Evolutionary conservation across 768 basidiomycete species (phyloP), one percentile per base, ranked within the genome.

Genomic region (Strobilomyces confusus): DNA sequence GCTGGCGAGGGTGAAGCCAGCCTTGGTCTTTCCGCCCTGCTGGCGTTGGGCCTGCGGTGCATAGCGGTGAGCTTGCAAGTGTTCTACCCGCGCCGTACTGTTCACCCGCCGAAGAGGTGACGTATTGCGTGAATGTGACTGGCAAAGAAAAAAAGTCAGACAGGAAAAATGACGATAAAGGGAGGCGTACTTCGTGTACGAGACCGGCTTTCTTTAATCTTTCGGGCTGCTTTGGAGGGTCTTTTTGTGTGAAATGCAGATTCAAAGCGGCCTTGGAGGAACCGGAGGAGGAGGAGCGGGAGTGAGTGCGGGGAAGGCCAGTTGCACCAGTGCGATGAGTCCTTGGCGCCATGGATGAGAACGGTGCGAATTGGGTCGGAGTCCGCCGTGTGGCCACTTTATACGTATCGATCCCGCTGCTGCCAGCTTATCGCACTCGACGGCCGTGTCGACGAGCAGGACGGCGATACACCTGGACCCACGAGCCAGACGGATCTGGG

Each of bases 221-320:
- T 58, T 84, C 81, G n/a, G 69, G 45, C 43, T 73, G 73, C 66
- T 75, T 77, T 50, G 68, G 69, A 8, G 71, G 62, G 25, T 87
- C 86, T 59, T 83, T 86, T 72, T 85, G 82, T 0, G 87, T 87
- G 53, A 88, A 75, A 42, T 86, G 84, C 14, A 88, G 75, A 62
- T 80, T 86, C 47, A 80, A 61, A 17, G 76, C 77, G 17, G 83
- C 68, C 65, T 80, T 84, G 17, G 82, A 79, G 33, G 78, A 75
- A 22, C 74, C 71, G 5, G 69, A 65, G 4, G 86, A 87, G 46
- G 82, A 80, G 19, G 79, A 76, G 59, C 85, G 80, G 23, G 86
- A 83, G 62, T 87, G 85, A 3, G 81, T 72, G 61, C 83, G 83
- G 55, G 77, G 72, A 41, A 75, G 75, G 49, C 72, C 75, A 33